These are phyloP conservation scores for Tympanopsis confertula DNA, from an alignment of 2,329 filamentous ascomycete genomes.

Conservation along the genomic window DNA sequence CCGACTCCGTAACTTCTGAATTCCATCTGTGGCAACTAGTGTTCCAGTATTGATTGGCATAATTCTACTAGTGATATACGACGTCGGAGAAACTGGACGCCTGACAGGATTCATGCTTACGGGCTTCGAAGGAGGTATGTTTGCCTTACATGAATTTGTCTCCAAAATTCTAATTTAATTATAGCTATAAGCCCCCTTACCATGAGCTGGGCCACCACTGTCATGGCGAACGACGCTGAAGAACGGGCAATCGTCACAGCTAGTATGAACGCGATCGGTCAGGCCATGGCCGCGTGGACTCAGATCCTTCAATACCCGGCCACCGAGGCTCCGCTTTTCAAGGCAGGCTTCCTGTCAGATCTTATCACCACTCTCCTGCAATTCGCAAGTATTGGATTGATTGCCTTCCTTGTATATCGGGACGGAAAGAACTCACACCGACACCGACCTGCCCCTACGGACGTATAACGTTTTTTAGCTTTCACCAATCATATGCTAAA, in stretches of 20 bases:
- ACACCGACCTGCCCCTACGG: too few relatives aligned
- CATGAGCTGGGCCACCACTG: slow-evolving; percentile 25
- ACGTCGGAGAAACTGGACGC: slow-evolving; percentile 22
- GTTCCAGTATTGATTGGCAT: slow-evolving; percentile 19
- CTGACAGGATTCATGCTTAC: slow-evolving; percentile 22
- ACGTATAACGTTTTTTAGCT: too few relatives aligned
- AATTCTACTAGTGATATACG: slow-evolving; percentile 19
- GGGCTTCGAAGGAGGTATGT: slow-evolving; percentile 22
- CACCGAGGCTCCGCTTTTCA: slow-evolving; percentile 19
- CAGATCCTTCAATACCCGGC: slow-evolving; percentile 26
- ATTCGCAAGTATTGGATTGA: slow-evolving; percentile 13
- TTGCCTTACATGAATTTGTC: slow-evolving; percentile 1
- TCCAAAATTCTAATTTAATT: background rate
- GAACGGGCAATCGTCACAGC: slow-evolving; percentile 26
- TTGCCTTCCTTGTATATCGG: slow-evolving; percentile 21
- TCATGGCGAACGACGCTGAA: slow-evolving; percentile 24
- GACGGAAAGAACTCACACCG: too few relatives aligned
- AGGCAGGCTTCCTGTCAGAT: slow-evolving; percentile 14
- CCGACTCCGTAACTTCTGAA: slow-evolving; percentile 19
- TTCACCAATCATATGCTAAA: too few relatives aligned
- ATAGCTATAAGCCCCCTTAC: slow-evolving; percentile 15
- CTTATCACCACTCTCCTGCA: slow-evolving; percentile 19
- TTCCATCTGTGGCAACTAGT: slow-evolving; percentile 16
- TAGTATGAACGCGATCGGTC: slow-evolving; percentile 29
- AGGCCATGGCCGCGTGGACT: slow-evolving; percentile 24